These are phyloP conservation scores for Gautieria morchelliformis DNA, from an alignment of 768 basidiomycete species.

Conservation along the genomic window DNA sequence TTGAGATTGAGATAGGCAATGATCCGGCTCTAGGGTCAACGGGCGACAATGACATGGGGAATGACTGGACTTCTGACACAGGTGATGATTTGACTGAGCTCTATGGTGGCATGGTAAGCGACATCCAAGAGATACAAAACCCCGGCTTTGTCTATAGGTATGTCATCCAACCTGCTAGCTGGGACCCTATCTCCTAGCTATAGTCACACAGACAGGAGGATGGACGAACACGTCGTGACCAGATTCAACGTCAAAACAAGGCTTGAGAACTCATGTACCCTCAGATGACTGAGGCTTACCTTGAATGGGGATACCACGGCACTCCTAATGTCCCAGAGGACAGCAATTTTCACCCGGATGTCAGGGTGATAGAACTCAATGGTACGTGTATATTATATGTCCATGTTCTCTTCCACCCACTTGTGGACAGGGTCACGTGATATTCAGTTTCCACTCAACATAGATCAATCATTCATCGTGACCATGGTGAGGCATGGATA, in stretches of 20 bases:
- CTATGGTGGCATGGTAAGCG: no score
- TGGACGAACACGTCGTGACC: background rate
- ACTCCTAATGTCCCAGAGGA: background rate
- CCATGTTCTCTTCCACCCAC: no score
- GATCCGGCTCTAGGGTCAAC: no score
- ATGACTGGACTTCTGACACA: no score
- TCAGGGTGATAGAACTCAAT: background rate
- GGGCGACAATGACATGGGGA: no score
- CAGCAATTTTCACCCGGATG: background rate
- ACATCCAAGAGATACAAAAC: background rate
- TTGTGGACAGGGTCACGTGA: no score
- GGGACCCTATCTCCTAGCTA: background rate
- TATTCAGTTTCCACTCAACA: no score
- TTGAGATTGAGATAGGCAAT: no score
- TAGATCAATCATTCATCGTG: no score
- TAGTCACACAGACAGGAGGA: background rate
- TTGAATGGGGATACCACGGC: background rate
- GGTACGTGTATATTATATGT: no score
- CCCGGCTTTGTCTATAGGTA: background rate
- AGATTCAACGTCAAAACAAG: background rate
- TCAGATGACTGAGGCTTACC: background rate
- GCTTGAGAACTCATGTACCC: background rate
- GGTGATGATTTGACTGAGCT: no score
- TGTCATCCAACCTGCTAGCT: background rate
- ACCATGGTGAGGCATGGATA: no score